Percentiles rank a stretch among this genome's conserved stretches.
Conservation (phyloP, 2,329 filamentous ascomycete species). For the Colletotrichum simmondsii region DNA sequence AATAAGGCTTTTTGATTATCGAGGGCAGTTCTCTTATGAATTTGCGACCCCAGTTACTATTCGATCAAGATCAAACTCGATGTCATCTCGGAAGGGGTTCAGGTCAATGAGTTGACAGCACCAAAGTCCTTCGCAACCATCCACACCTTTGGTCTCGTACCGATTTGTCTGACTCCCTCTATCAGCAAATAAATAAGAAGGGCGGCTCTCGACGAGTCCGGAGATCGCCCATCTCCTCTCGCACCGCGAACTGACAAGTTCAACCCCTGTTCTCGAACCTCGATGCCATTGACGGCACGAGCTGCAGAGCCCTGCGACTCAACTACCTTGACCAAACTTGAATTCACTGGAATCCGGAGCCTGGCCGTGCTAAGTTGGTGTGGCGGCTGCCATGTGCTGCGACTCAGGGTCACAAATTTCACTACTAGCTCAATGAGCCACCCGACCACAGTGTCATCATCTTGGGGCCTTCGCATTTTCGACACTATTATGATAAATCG, state of each 20-base stretch:
- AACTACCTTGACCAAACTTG: not conserved
- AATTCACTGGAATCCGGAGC: not conserved
- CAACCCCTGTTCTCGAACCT: too few relatives aligned
- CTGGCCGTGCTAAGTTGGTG: too few relatives aligned
- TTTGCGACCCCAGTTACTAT: not conserved
- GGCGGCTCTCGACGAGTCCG: not conserved
- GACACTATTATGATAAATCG: not conserved
- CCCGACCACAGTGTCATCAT: not conserved
- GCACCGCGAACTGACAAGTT: too few relatives aligned
- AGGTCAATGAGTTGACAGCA: not conserved
- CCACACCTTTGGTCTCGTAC: not conserved
- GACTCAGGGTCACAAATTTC: not conserved
- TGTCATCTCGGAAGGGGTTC: not conserved
- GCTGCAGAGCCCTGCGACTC: not conserved
- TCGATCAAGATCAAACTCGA: not conserved
- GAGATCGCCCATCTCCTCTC: not conserved
- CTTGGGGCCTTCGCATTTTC: not conserved
- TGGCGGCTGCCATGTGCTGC: not conserved
- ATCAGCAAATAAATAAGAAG: not conserved
- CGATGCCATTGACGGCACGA: not conserved
- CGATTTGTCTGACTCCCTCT: not conserved
- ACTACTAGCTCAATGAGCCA: not conserved
- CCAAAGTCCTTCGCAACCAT: not conserved
- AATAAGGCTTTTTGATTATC: not conserved
- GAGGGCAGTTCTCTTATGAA: rapidly evolving